Base-by-base conservation (phyloP, 257 asterid genomes). In the Anisodus acutangulus region DNA sequence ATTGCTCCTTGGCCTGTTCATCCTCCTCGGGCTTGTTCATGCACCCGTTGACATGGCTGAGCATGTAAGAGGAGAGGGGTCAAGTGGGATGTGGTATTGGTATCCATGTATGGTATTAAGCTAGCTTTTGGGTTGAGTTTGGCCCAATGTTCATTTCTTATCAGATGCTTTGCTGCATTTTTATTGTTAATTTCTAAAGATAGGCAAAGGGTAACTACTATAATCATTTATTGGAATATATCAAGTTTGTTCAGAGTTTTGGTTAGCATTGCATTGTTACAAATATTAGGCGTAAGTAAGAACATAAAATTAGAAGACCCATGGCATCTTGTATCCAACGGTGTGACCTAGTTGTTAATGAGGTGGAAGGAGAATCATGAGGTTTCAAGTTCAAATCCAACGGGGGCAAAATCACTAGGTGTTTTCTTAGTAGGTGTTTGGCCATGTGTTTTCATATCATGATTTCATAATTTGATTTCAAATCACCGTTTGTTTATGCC, bases 101-200 rank as follows among this genome's bases (percentile, higher is more conserved):
- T 63, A 31, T 31, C 70, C 70, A 9, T 63, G 70, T 63, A 22
- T 63, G 70, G 16, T 63, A 15, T 9, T 63, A 15, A 63, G 12
- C 69, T 63, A 0, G 41, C 26, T 63, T 63, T 63, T 39, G 10
- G 70, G 39, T 63, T 63, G 70, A 63, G 70, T 63, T 63, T 26
- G 7, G 41, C 17, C 4, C 35, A 31, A 63, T 63, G 70, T 64
- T 22, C 9, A 64, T 64, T 64, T 64, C 43, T 64, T 11, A 10
- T 26, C 17, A 31, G 72, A 31, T 66, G 79, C 55, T 70, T 70
- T 70, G 15, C 16, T 17, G 57, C 79, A 70, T 70, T 43, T 57
- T 57, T 57, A 2, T 57, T 57, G 63, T 16, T 8, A 70, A 70
- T 19, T 2, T 2, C 37, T 70, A 43, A 41, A 43, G 79, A 6